Evolutionary conservation across 192 early-diverging fungal genomes (phyloP), one percentile per base, ranked within the genome.

Genomic region (Linnemannia schmuckeri): DNA sequence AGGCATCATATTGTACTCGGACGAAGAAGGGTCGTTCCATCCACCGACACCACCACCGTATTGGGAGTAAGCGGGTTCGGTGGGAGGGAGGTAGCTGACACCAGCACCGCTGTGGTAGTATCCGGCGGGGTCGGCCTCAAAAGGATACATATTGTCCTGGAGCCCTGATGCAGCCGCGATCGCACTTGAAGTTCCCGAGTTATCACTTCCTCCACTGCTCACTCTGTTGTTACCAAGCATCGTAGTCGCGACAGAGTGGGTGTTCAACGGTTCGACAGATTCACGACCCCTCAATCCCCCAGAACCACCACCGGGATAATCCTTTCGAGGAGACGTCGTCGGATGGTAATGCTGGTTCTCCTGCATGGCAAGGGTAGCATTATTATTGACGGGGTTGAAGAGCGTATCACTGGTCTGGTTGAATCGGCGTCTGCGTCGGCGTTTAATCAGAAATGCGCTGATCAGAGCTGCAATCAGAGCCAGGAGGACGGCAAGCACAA

Each of bases 311-410:
- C 52, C 55, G 20, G n/a, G n/a, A 38, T 55, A 42, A 1, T 63
- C 72, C 5, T 73, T 57, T 10, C 79, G 42, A 4, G 18, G 10
- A 8, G 38, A n/a, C 22, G 55, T 38, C 18, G 17, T 3, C 17
- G 61, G 74, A 17, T 75, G 74, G 1, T 68, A 33, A 18, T 55
- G 42, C 22, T 74, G 72, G n/a, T 79, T 78, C 47, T 85, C 83
- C 24, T 77, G 52, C 55, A 76, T 74, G 24, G 72, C 75, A 13
- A 80, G 27, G 66, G 30, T 66, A 13, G 61, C 61, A 33, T 66
- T 66, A 33, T 66, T 66, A 10, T 61, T 76, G n/a, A 77, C 55
- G 41, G 78, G 78, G 49, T 80, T 85, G 55, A 85, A 85, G 17
- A 85, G 27, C 8, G 61, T 74, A 52, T 85, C 55, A 8, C 78